A percentile compares a stretch with the other conserved stretches of the same genome.
phyloP scores from a whole-genome alignment of 805 yeast genomes.

The Yamadazyma endophytica region DNA sequence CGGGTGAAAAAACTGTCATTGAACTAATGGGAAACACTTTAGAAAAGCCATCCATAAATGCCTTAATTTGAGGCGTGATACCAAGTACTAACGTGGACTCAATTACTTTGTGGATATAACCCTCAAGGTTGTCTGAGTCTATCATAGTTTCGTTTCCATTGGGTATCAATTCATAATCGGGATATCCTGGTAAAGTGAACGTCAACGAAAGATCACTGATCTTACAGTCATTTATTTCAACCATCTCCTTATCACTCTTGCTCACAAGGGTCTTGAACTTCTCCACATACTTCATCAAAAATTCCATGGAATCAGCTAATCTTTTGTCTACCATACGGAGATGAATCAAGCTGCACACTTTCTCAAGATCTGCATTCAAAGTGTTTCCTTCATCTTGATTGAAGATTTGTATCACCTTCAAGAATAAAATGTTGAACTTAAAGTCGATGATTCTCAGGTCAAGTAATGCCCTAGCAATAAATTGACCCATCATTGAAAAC shows the following conservation, averaged over 20 bases:
- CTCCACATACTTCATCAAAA: constrained; percentile 42
- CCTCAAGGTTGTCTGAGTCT: constrained; percentile 48
- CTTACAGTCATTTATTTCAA: constrained; percentile 31
- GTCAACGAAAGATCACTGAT: constrained; percentile 55
- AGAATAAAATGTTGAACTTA: constrained; percentile 67
- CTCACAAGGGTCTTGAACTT: constrained; percentile 14
- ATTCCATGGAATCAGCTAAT: constrained; percentile 54
- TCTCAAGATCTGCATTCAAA: constrained; percentile 13
- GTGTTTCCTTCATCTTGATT: constrained; percentile 12
- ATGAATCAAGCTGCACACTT: constrained; percentile 28
- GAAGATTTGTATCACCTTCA: constrained; percentile 48
- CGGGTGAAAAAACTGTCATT: constrained; percentile 64
- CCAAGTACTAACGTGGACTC: constrained; percentile 63
- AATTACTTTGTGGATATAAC: constrained; percentile 53
- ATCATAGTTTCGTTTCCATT: constrained; percentile 54
- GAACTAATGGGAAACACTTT: constrained; percentile 77
- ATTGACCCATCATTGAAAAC: constrained; percentile 71
- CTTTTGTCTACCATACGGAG: constrained; percentile 52
- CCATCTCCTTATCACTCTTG: constrained; percentile 12
- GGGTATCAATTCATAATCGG: constrained; percentile 51
- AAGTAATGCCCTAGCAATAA: constrained; percentile 79
- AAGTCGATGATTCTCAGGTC: constrained; percentile 89
- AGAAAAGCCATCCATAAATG: constrained; percentile 78
- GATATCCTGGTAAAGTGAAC: constrained; percentile 76
- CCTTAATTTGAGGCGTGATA: constrained; percentile 55